These are phyloP conservation scores for Ustilago lituana DNA, from an alignment of 1,284 basidiomycete genomes.

Conservation along the genomic window DNA sequence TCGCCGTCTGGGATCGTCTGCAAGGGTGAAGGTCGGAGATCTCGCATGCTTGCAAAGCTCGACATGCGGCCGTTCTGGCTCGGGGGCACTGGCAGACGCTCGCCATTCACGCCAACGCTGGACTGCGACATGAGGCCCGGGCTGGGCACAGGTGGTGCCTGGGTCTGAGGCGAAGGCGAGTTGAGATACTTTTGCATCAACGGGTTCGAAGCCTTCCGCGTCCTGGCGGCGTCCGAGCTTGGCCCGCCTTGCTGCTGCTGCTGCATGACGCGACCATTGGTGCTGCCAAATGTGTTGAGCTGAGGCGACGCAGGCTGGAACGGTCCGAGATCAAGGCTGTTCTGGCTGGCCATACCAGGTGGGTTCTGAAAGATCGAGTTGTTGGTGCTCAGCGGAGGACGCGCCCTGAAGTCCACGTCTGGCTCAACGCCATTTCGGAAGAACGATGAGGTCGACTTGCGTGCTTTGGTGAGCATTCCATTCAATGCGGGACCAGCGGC, in stretches of 20 bases:
- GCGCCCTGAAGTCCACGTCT: slow-evolving; percentile 14
- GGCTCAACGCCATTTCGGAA: slow-evolving; percentile 31
- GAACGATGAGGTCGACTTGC: slow-evolving; percentile 45
- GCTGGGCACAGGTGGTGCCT: slow-evolving; percentile 15
- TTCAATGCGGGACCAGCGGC: slow-evolving; percentile 11
- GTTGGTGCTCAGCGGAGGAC: slow-evolving; percentile 9
- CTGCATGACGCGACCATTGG: slow-evolving; percentile 22
- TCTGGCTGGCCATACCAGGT: slow-evolving; percentile 53
- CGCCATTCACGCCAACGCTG: slow-evolving; percentile 1
- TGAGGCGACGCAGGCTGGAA: slow-evolving; percentile 52
- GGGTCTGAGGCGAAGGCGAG: slow-evolving; percentile 39
- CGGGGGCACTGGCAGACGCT: slow-evolving; percentile 1
- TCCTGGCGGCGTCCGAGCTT: slow-evolving; percentile 13
- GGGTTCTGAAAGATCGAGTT: slow-evolving; percentile 48
- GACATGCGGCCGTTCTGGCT: slow-evolving; percentile 17
- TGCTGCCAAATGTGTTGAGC: slow-evolving; percentile 9
- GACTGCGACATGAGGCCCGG: slow-evolving; percentile 4
- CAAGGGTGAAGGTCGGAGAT: slow-evolving; percentile 15
- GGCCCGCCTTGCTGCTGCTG: slow-evolving; percentile 11
- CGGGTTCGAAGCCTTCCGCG: slow-evolving; percentile 33
- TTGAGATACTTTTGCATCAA: slow-evolving; percentile 47
- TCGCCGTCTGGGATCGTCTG: slow-evolving; percentile 33
- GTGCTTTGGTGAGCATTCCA: slow-evolving; percentile 39
- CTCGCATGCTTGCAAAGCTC: slow-evolving; percentile 31
- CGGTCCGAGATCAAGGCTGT: slow-evolving; percentile 57